A percentile compares a stretch with the other conserved stretches of the same genome.
Evolutionary conservation across 2,329 filamentous ascomycete species (phyloP).

Genomic region (Graphilbum ipis-grandicollis): DNA sequence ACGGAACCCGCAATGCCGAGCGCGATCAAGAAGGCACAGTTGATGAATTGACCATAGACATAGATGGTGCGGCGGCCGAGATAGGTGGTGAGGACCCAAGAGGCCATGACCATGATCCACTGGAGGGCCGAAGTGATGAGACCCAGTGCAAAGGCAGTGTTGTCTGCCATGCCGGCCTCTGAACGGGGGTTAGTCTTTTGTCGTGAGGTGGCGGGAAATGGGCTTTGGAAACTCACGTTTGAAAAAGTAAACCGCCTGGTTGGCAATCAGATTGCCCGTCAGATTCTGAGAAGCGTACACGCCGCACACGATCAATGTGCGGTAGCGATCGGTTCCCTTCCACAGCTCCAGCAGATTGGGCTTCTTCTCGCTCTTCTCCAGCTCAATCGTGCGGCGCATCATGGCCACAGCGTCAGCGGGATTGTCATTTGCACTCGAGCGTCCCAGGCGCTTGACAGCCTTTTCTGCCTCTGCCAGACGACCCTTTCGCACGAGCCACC

Average conservation of each 20-base stretch:
- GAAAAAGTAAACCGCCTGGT: conserved; percentile 46
- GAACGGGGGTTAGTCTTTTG: conserved; percentile 18
- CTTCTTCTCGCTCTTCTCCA: conserved; percentile 29
- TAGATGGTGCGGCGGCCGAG: conserved; percentile 26
- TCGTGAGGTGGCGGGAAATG: conserved; percentile 13
- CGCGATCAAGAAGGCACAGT: conserved; percentile 8
- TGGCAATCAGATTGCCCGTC: conserved; percentile 44
- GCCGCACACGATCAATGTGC: conserved; percentile 36
- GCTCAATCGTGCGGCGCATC: conserved; percentile 39
- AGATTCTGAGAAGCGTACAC: conserved; percentile 43
- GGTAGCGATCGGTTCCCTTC: conserved; percentile 34
- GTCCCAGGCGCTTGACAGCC: conserved; percentile 30
- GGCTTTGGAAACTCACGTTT: conserved; percentile 21
- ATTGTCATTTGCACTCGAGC: conserved; percentile 17
- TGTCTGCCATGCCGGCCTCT: conserved; percentile 39
- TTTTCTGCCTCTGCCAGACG: conserved; percentile 24
- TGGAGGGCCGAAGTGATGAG: conserved; percentile 49
- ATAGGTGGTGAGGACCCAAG: conserved; percentile 24
- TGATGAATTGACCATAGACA: conserved; percentile 18
- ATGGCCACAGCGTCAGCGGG: conserved; percentile 26
- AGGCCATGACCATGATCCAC: conserved; percentile 41
- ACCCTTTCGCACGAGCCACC: conserved; percentile 38
- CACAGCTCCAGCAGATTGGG: conserved; percentile 33
- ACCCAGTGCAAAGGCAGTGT: conserved; percentile 42
- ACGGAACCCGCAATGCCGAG: not conserved